Conservation (phyloP, 305 asterid genomes). For the Stenogyne calaminthoides region DNA sequence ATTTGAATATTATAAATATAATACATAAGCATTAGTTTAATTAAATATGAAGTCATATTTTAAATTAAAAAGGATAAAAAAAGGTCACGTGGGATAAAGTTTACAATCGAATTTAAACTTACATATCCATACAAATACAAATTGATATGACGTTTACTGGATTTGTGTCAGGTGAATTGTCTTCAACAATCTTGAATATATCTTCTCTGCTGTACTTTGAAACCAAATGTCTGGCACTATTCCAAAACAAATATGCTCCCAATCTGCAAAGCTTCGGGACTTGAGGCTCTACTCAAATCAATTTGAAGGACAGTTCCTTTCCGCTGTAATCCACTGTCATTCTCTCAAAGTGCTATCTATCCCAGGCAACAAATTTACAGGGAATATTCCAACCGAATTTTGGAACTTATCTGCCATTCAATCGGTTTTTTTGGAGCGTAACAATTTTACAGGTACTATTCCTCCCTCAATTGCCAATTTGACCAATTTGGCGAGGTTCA, state of each 20-base stretch:
- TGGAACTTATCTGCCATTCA: constrained; percentile 1
- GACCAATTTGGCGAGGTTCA: not conserved
- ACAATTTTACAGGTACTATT: constrained; percentile 11
- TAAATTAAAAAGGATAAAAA: too few species aligned
- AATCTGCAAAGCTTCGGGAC: not conserved
- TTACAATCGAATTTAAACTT: too few species aligned
- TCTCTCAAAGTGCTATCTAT: not conserved
- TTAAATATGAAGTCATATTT: too few species aligned
- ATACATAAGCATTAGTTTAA: too few species aligned
- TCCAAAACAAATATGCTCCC: not conserved
- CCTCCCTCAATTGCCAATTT: constrained; percentile 26
- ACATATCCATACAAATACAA: too few species aligned
- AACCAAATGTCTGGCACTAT: not conserved
- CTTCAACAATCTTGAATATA: constrained; percentile 1
- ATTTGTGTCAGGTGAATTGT: not conserved
- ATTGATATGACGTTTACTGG: not conserved
- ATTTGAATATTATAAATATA: too few species aligned
- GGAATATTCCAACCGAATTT: not conserved
- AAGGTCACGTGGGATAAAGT: too few species aligned
- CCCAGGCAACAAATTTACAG: not conserved
- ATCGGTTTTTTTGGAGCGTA: not conserved
- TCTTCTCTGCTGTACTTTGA: not conserved
- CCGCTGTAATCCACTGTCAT: not conserved
- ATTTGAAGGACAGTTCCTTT: not conserved
- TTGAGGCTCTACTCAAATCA: not conserved